Evolutionary conservation across 169 alveolate genomes (phyloP).

Genomic region (Plasmodium adleri): DNA sequence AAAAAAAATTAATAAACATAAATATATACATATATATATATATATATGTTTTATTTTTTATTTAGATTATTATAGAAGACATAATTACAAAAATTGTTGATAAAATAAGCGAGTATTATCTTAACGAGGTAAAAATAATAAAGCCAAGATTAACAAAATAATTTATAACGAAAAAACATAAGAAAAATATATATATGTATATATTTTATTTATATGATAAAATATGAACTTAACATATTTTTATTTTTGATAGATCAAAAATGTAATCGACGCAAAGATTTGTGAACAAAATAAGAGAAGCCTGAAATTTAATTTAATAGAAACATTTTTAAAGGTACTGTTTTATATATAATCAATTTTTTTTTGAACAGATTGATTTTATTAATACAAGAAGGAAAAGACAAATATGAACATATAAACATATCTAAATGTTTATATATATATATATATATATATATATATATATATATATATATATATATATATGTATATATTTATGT

Average conservation of each 20-base stretch:
- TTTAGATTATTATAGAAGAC: slow-evolving; percentile 43
- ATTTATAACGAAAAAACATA: too few relatives aligned
- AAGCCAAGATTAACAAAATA: too few relatives aligned
- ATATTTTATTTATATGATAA: too few relatives aligned
- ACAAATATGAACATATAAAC: background rate
- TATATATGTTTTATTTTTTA: background rate
- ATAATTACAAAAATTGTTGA: slow-evolving; percentile 54
- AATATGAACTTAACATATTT: background rate
- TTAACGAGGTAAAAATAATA: slow-evolving; percentile 34
- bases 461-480: background rate
- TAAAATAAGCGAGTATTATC: slow-evolving; percentile 53
- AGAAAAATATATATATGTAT: too few relatives aligned
- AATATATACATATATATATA: background rate
- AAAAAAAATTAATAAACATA: background rate
- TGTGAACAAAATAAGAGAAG: slow-evolving; percentile 43
- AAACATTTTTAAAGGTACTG: slow-evolving; percentile 12
- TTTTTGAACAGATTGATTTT: too few relatives aligned
- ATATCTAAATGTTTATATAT: background rate
- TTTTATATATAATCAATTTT: too few relatives aligned
- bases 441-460: background rate
- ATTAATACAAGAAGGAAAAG: background rate
- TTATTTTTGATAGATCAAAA: slow-evolving; percentile 43
- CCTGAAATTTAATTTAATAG: slow-evolving; percentile 35
- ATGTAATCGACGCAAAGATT: slow-evolving; percentile 41
- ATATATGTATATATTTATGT: background rate